phyloP scores from a whole-genome alignment of 495 filamentous ascomycete species.

The Penicillium egyptiacum region DNA sequence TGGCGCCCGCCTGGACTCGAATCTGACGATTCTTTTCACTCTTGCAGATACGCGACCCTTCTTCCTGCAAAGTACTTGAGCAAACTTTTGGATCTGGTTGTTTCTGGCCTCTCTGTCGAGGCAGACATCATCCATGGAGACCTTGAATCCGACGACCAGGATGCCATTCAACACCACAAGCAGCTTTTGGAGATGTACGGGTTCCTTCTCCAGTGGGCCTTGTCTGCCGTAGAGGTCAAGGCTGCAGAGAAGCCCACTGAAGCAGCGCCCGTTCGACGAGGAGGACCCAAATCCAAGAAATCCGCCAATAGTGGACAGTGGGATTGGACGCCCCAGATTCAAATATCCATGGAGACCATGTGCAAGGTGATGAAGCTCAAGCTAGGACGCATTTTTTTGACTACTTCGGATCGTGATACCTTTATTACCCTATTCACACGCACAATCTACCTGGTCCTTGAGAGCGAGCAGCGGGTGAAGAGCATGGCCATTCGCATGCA shows the following conservation, averaged over 20 bases:
- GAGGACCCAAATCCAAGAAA: constrained; percentile 79
- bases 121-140: constrained; percentile 84
- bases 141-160: constrained; percentile 87
- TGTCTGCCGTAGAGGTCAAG: constrained; percentile 89
- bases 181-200: constrained; percentile 90
- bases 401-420: constrained; percentile 94
- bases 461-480: constrained; percentile 92
- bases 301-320: constrained; percentile 71
- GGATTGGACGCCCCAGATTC: constrained; percentile 86
- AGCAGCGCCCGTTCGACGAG: constrained; percentile 64
- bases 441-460: constrained; percentile 90
- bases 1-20: constrained; percentile 45
- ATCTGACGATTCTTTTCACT: constrained; percentile 61
- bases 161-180: constrained; percentile 81
- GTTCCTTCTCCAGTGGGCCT: constrained; percentile 92
- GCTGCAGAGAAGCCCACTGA: constrained; percentile 82
- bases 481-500: constrained; percentile 91
- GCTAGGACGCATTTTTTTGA: constrained; percentile 86
- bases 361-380: constrained; percentile 94
- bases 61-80: constrained; percentile 79
- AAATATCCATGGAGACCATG: constrained; percentile 88
- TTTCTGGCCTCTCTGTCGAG: constrained; percentile 91
- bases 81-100: constrained; percentile 90
- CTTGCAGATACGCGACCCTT: constrained; percentile 74
- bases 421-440: constrained; percentile 90